Evolutionary conservation across 805 yeast species (phyloP), one percentile per base, ranked within the genome.

Genomic region (Kazachstania taianensis): DNA sequence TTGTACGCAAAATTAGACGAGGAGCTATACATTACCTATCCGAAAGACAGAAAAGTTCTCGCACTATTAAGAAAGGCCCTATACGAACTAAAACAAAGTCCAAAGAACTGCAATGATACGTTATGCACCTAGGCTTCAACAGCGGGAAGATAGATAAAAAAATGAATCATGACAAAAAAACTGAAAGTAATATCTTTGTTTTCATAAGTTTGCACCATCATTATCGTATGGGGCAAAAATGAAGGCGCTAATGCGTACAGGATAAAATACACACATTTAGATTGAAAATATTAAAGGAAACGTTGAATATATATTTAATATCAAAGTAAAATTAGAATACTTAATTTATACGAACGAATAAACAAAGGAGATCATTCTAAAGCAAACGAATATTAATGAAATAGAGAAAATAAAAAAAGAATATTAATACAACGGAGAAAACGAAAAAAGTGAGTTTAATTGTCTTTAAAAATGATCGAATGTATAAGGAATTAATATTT

Each of bases 251-350:
- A 39, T 30, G 10, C 40, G 40, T 35, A 41, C 37, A 2, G 45
- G 40, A 33, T n/a, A 62, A 27, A 64, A 63, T 40, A 69, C 55
- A 31, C 52, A 63, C 20, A 46, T 63, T 9, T 69, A 67, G 42
- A 63, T 63, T 39, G 74, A 67, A 41, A 48, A 52, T 16, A 66
- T 73, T 28, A 69, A 69, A 49, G 59, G 59, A 39, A 61, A 62
- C 36, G 79, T 77, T 0, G 48, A 47, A n/a, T 73, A 69, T 42
- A 23, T 43, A 13, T 38, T 38, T 30, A 22, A 35, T 8, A 26
- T 41, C 12, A 37, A 38, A 2, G 43, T 38, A 12, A 31, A 36
- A 9, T 9, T 38, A 9, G 23, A 29, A n/a, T n/a, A n/a, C n/a
- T n/a, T n/a, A n/a, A n/a, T n/a, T n/a, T n/a, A n/a, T n/a, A n/a